These are phyloP conservation scores for Leishmania major DNA, from an alignment of 208 protist species.

Conservation along the genomic window DNA sequence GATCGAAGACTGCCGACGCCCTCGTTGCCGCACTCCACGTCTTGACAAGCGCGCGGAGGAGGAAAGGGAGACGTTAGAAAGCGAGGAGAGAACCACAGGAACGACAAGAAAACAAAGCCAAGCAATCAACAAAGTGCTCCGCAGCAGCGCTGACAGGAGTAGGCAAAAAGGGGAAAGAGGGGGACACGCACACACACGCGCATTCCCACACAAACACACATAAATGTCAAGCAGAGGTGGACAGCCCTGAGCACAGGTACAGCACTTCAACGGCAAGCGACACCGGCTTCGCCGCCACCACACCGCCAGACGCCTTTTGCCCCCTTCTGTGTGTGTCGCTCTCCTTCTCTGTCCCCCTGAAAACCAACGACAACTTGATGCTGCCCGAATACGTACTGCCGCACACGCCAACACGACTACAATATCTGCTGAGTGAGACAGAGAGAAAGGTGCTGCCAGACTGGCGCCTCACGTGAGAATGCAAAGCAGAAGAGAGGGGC, in stretches of 20 bases:
- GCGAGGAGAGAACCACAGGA: no score
- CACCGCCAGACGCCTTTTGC: not conserved
- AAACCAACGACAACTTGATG: not conserved
- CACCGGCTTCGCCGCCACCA: not conserved
- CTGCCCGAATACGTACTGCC: not conserved
- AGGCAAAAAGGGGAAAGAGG: not conserved
- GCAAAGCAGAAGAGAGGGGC: not conserved
- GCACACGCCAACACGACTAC: not conserved
- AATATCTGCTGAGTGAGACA: not conserved
- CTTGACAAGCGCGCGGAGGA: not conserved
- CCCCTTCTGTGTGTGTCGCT: not conserved
- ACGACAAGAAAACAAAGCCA: no score
- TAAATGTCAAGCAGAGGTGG: not conserved
- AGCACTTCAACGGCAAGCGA: not conserved
- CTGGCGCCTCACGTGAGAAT: not conserved
- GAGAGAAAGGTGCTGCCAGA: not conserved
- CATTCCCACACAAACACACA: not conserved
- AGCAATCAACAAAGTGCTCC: no score
- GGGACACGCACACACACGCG: not conserved
- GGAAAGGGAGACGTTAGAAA: not conserved
- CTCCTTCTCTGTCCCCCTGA: not conserved
- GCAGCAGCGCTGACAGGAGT: no score
- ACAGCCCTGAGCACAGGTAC: not conserved
- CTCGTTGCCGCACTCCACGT: not conserved
- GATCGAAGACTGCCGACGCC: not conserved